phyloP scores from a whole-genome alignment of 306 rosid species.

The Boehmeria nivea region DNA sequence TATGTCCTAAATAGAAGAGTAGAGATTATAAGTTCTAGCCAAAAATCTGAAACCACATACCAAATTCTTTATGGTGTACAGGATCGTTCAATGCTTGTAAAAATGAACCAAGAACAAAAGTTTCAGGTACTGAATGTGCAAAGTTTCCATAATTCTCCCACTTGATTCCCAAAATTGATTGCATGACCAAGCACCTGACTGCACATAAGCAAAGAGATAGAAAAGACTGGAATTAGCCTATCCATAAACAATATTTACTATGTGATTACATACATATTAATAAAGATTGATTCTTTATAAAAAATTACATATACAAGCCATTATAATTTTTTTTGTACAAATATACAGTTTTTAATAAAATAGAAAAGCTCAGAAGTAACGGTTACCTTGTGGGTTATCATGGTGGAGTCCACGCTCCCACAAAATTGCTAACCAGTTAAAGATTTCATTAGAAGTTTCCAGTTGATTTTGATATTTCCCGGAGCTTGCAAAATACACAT shows the following conservation, averaged over 20 bases:
- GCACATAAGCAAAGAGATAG: conserved; percentile 33
- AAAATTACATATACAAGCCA: too few relatives aligned
- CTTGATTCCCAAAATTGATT: conserved; percentile 66
- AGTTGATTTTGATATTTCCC: conserved; percentile 37
- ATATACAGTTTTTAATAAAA: background rate
- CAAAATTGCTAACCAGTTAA: conserved; percentile 75
- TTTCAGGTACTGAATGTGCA: conserved; percentile 57
- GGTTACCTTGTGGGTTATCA: conserved; percentile 82
- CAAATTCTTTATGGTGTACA: conserved; percentile 85
- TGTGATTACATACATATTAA: too few relatives aligned
- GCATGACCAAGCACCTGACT: conserved; percentile 96
- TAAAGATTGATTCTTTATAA: too few relatives aligned
- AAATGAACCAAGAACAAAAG: conserved; percentile 79
- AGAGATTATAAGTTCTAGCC: too few relatives aligned
- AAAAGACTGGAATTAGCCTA: conserved; percentile 3
- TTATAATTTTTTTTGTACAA: background rate
- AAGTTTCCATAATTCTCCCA: conserved; percentile 56
- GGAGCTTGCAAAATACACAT: conserved; percentile 29
- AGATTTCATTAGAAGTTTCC: conserved; percentile 41
- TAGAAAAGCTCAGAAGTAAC: conserved; percentile 22
- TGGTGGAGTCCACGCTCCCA: conserved; percentile 92
- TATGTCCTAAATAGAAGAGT: too few relatives aligned
- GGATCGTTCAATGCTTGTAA: conserved; percentile 84
- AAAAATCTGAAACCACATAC: conserved; percentile 36
- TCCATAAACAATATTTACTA: too few relatives aligned